Conservation (phyloP, 2,329 filamentous ascomycete genomes). For the Talaromyces sp. region DNA sequence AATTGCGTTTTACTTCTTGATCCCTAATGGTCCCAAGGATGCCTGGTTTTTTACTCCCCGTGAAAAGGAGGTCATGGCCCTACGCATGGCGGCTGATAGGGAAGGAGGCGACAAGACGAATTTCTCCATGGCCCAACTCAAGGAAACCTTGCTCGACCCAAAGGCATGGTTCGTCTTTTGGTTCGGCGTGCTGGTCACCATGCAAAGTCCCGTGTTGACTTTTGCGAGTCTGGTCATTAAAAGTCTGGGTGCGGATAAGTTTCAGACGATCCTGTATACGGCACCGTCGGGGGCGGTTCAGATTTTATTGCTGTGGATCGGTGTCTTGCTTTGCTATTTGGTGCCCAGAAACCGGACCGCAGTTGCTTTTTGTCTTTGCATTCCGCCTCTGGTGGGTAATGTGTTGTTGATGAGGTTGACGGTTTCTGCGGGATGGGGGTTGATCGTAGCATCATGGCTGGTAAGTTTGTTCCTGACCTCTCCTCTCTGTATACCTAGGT, state of each 20-base stretch:
- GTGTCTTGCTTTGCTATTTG: constrained; percentile 37
- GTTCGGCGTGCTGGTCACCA: constrained; percentile 48
- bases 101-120: constrained; percentile 44
- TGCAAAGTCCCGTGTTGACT: constrained; percentile 24
- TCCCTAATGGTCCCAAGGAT: constrained; percentile 47
- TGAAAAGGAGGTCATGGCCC: constrained; percentile 44
- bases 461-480: constrained; percentile 21
- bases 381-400: constrained; percentile 45
- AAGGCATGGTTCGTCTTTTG: constrained; percentile 47
- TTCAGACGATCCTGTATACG: constrained; percentile 48
- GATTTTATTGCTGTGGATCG: constrained; percentile 48
- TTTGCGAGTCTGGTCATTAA: constrained; percentile 53
- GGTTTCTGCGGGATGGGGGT: constrained; percentile 43
- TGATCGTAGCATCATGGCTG: constrained; percentile 50
- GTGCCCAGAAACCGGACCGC: constrained; percentile 42
- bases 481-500: not conserved
- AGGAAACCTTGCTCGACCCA: constrained; percentile 44
- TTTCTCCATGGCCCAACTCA: constrained; percentile 45
- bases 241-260: constrained; percentile 44
- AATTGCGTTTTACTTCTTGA: constrained; percentile 45
- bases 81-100: constrained; percentile 36
- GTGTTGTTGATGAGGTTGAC: constrained; percentile 46
- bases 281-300: constrained; percentile 50
- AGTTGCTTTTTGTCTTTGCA: constrained; percentile 39
- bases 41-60: constrained; percentile 50